phyloP scores from a whole-genome alignment of 306 rosid genomes.

The Medicago lupulina region DNA sequence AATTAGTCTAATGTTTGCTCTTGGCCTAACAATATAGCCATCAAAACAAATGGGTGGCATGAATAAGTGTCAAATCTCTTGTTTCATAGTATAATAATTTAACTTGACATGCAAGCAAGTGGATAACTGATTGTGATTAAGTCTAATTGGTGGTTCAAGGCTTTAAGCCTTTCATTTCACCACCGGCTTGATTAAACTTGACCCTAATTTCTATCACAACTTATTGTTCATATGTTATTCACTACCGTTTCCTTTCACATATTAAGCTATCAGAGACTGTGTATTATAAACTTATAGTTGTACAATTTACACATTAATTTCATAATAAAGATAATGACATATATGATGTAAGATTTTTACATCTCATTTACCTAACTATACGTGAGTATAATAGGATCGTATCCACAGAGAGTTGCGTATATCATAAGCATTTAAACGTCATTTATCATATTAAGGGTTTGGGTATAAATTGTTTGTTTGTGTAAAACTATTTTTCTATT shows the following conservation, averaged over 20 bases:
- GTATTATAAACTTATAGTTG: neutral
- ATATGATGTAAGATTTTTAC: no score
- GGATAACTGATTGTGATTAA: slow-evolving; percentile 19
- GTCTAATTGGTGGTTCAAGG: slow-evolving; percentile 12
- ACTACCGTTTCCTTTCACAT: slow-evolving; percentile 23
- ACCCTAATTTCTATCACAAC: neutral
- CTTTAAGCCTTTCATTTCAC: slow-evolving; percentile 27
- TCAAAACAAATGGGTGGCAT: slow-evolving; percentile 14
- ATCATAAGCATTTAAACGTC: no score
- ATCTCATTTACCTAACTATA: no score
- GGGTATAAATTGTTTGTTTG: no score
- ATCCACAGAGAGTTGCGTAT: no score
- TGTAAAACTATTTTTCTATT: no score
- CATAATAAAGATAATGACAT: neutral
- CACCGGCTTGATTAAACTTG: slow-evolving; percentile 20
- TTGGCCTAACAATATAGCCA: slow-evolving; percentile 26
- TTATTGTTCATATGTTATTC: slow-evolving; percentile 19
- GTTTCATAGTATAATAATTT: slow-evolving; percentile 1
- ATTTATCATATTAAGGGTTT: no score
- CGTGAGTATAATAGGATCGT: no score
- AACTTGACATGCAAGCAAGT: slow-evolving; percentile 24
- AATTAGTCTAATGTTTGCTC: slow-evolving; percentile 35
- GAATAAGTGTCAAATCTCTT: slow-evolving; percentile 28
- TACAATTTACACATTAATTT: slow-evolving; percentile 16
- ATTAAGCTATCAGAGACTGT: neutral